Conservation (phyloP, 164 flowering plant genomes). For the Echeveria elegans region DNA sequence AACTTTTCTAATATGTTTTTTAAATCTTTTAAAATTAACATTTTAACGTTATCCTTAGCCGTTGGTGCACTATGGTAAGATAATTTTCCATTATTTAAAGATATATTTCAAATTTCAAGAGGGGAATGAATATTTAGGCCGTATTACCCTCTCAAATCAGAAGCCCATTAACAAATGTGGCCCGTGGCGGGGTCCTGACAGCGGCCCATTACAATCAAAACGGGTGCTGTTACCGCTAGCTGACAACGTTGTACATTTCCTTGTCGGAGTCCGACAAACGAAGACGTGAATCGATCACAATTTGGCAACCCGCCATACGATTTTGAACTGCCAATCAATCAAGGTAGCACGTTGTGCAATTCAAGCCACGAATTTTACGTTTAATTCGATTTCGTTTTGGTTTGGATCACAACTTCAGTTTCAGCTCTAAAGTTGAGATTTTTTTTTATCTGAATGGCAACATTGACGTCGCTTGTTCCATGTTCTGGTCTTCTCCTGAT, state of each 20-base stretch:
- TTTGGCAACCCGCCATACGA: not conserved
- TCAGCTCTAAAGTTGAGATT: not conserved
- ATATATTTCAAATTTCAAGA: too few species aligned
- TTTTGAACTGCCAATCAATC: not conserved
- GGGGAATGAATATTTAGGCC: too few species aligned
- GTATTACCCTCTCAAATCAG: too few species aligned
- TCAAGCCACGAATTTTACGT: not conserved
- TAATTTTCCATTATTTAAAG: too few species aligned
- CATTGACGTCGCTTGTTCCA: not conserved
- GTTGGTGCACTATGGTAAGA: too few species aligned
- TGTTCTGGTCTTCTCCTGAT: not conserved
- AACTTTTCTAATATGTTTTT: too few species aligned
- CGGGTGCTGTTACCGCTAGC: not conserved
- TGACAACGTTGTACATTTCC: not conserved
- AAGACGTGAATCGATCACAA: conserved; percentile 2
- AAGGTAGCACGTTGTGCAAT: not conserved
- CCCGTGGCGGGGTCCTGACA: too few species aligned
- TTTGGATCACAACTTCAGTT: not conserved
- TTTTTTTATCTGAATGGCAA: not conserved
- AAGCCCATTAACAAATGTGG: not conserved
- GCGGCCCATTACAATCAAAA: not conserved
- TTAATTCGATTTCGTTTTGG: not conserved
- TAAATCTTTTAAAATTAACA: too few species aligned
- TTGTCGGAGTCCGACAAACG: not conserved
- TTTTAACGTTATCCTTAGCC: too few species aligned